A percentile compares a stretch with the other conserved stretches of the same genome.
phyloP scores from a whole-genome alignment of 106 monocot genomes.

The Dendrobium nobile region DNA sequence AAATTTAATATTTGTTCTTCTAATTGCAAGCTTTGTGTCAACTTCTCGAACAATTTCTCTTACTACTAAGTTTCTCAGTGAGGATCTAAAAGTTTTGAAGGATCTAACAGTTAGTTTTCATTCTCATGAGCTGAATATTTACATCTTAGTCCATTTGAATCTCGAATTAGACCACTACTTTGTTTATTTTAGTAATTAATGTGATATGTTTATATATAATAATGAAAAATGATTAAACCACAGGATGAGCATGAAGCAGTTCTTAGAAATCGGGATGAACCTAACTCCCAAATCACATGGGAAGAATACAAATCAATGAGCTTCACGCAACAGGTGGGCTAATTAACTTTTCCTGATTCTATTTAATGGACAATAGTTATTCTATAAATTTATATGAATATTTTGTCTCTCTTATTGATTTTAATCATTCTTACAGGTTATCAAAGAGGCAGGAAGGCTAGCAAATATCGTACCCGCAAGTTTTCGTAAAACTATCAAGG shows the following conservation, averaged over 20 bases:
- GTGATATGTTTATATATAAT: too few species aligned
- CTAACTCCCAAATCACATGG: conserved; percentile 39
- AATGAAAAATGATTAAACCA: background rate
- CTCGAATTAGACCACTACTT: too few species aligned
- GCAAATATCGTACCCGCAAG: conserved; percentile 44
- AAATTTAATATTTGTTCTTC: conserved; percentile 53
- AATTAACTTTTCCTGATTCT: background rate
- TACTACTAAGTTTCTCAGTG: conserved; percentile 34
- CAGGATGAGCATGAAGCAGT: conserved; percentile 50
- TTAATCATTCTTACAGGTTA: conserved; percentile 18
- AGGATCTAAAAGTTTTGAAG: conserved; percentile 26
- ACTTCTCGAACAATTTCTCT: conserved; percentile 30
- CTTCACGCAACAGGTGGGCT: conserved; percentile 36
- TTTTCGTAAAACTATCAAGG: conserved; percentile 41
- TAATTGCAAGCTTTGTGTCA: conserved; percentile 44
- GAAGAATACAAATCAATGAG: conserved; percentile 51
- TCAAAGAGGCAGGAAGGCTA: conserved; percentile 33
- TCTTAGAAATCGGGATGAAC: conserved; percentile 23
- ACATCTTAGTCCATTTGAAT: too few species aligned
- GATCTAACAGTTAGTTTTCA: conserved; percentile 17
- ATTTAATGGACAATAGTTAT: too few species aligned
- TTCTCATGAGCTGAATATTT: too few species aligned
- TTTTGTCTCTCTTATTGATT: too few species aligned
- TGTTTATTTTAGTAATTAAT: too few species aligned
- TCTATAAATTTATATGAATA: too few species aligned